Conservation (phyloP, 371 early-diverging fungal species). For the Sporodiniella umbellata region DNA sequence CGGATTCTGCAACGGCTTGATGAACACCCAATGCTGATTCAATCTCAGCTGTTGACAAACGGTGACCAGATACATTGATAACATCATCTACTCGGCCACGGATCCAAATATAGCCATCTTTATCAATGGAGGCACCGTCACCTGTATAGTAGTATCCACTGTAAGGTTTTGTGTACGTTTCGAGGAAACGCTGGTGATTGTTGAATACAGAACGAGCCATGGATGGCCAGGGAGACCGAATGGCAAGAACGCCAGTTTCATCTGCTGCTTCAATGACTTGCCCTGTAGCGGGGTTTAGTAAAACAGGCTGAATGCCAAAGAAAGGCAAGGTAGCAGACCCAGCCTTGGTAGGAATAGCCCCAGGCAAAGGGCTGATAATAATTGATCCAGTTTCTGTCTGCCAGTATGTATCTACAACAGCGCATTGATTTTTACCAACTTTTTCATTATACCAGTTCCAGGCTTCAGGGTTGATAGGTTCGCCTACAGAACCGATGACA, state of each 20-base stretch:
- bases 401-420: slow-evolving; percentile 96
- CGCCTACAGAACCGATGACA: slow-evolving; percentile 94
- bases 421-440: slow-evolving; percentile 81
- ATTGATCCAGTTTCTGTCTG: slow-evolving; percentile 95
- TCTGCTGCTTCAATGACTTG: slow-evolving; percentile 62
- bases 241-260: slow-evolving; percentile 86
- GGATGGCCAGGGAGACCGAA: slow-evolving; percentile 90
- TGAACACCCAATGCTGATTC: slow-evolving; percentile 81
- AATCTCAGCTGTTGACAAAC: slow-evolving; percentile 93
- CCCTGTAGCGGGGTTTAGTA: slow-evolving; percentile 81
- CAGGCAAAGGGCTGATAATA: slow-evolving; percentile 88
- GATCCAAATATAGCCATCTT: slow-evolving; percentile 94
- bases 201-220: slow-evolving; percentile 92
- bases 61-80: slow-evolving; percentile 96
- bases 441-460: slow-evolving; percentile 94
- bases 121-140: slow-evolving; percentile 83
- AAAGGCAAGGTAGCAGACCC: slow-evolving; percentile 95
- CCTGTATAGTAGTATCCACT: slow-evolving; percentile 88
- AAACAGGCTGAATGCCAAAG: slow-evolving; percentile 88
- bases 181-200: slow-evolving; percentile 84
- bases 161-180: slow-evolving; percentile 88
- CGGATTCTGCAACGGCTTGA: slow-evolving; percentile 84
- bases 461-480: slow-evolving; percentile 97
- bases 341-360: slow-evolving; percentile 82
- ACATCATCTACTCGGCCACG: slow-evolving; percentile 95